These are phyloP conservation scores for Phytophthora pluvialis DNA, from an alignment of 352 stramenopile species.

Conservation along the genomic window DNA sequence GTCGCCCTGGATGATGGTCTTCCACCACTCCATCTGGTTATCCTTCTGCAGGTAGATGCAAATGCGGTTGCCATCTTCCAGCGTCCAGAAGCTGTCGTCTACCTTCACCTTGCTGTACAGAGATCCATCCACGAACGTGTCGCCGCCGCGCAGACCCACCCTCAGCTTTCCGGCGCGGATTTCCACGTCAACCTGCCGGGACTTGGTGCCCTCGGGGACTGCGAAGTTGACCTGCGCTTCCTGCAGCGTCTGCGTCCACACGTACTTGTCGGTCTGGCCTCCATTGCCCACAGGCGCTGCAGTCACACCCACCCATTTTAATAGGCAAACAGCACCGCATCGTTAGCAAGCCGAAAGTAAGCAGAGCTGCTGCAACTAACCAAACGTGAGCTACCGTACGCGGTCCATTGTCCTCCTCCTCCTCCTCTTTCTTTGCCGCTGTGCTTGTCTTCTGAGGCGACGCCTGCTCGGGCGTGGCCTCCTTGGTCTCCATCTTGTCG, in stretches of 20 bases:
- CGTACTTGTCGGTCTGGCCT: conserved; percentile 93
- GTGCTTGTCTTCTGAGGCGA: conserved; percentile 27
- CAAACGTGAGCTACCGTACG: conserved; percentile 43
- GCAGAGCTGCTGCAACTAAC: background rate
- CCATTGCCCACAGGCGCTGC: conserved; percentile 92
- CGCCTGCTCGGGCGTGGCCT: conserved; percentile 24
- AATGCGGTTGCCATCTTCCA: conserved; percentile 92
- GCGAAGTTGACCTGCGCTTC: conserved; percentile 94
- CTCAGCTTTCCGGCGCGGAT: conserved; percentile 93
- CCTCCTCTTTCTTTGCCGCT: conserved; percentile 58
- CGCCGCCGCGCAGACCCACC: conserved; percentile 83
- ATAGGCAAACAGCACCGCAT: conserved; percentile 9
- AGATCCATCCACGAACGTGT: conserved; percentile 88
- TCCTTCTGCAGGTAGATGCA: conserved; percentile 97
- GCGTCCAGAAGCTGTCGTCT: conserved; percentile 99
- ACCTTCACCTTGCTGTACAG: conserved; percentile 96
- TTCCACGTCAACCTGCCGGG: conserved; percentile 91
- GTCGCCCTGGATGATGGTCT: conserved; percentile 94
- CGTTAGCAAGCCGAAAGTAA: conserved; percentile 18
- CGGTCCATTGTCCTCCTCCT: conserved; percentile 64
- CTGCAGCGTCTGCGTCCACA: conserved; percentile 98
- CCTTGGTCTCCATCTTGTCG: conserved; percentile 41
- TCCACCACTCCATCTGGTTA: conserved; percentile 99
- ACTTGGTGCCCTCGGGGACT: conserved; percentile 94
- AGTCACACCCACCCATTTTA: conserved; percentile 8